A percentile compares a stretch with the other conserved stretches of the same genome.
These are phyloP conservation scores for Pseudocercospora macadamiae DNA, from an alignment of 2,329 filamentous ascomycete species.

Conservation along the genomic window DNA sequence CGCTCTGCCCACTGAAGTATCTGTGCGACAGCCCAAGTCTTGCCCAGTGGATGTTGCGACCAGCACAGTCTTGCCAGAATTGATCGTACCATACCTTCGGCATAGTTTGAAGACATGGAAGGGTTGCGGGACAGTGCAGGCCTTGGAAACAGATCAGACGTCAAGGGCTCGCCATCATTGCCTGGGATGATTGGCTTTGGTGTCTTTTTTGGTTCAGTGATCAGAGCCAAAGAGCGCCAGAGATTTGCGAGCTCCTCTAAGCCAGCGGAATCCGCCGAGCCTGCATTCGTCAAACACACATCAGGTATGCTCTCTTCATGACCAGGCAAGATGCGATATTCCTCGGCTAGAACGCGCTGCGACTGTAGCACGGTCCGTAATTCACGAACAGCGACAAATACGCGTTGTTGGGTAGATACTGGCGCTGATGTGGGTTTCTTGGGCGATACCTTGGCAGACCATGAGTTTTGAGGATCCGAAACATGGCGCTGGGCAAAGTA, in stretches of 20 bases:
- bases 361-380: conserved; percentile 74
- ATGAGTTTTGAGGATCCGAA: conserved; percentile 47
- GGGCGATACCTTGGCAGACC: conserved; percentile 38
- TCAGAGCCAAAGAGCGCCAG: conserved; percentile 78
- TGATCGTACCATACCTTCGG: neutral
- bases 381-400: conserved; percentile 73
- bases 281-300: conserved; percentile 82
- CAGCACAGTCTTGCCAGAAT: neutral
- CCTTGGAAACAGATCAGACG: neutral
- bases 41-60: conserved; percentile 56
- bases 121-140: conserved; percentile 15
- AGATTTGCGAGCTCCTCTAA: conserved; percentile 74
- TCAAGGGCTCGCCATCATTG: neutral
- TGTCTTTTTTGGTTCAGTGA: conserved; percentile 68
- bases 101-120: conserved; percentile 11
- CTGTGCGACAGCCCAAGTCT: conserved; percentile 58
- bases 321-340: conserved; percentile 83
- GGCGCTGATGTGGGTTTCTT: conserved; percentile 21
- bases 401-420: conserved; percentile 55
- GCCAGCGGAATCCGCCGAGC: conserved; percentile 72
- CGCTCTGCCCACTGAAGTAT: conserved; percentile 64
- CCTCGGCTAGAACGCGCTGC: conserved; percentile 72
- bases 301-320: conserved; percentile 57
- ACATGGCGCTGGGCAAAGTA: conserved; percentile 38
- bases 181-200: neutral